Base-by-base conservation (phyloP, 2,329 filamentous ascomycete species). In the Taxawa tesnikishii region DNA sequence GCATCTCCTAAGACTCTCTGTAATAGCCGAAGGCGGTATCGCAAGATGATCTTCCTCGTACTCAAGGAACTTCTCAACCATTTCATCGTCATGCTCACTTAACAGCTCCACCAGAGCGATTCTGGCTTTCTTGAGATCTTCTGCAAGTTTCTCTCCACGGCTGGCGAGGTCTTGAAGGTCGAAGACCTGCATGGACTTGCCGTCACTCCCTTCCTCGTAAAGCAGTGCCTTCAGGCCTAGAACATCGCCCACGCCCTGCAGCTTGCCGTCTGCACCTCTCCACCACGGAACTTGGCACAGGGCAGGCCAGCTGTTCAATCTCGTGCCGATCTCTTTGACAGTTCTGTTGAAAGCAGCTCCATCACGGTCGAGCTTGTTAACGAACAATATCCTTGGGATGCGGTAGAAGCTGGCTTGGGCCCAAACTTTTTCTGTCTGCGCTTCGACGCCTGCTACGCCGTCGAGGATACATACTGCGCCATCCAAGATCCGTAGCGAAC, bases 231-330 rank as follows among this genome's bases (percentile, higher is more conserved):
- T 70, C 9, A 84, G 65, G 38, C 79, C 73, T 33, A 96, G 68
- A 24, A 82, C 75, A 60, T 98, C 88, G 24, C 84, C 83, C 15
- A 96, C 73, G 15, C 90, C 90, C 15, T 77, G 72, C 44, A 96
- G 80, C 5, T 72, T 68, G 6, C 84, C 82, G 37, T 79, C 78
- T 4, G 67, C 67, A 9, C 62, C 66, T 50, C 82, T 73, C 73
- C 87, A 96, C 84, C 87, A 94, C 0, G 90, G 90, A 40, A 96
- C 87, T 48, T 94, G 87, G 48, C 88, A 94, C 6, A 96, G 76
- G 10, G 90, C 75, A 3, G 90, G 90, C 78, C 82, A 93, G 2
- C 78, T 81, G 37, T 75, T 73, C 13, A 98, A 65, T 33, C 83
- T 73, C 1, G 77, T 67, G 3, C 82, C 87, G 17, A 94, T 78